Evolutionary conservation across 768 basidiomycete genomes (phyloP), one percentile per base, ranked within the genome.

Genomic region (Vararia minispora): DNA sequence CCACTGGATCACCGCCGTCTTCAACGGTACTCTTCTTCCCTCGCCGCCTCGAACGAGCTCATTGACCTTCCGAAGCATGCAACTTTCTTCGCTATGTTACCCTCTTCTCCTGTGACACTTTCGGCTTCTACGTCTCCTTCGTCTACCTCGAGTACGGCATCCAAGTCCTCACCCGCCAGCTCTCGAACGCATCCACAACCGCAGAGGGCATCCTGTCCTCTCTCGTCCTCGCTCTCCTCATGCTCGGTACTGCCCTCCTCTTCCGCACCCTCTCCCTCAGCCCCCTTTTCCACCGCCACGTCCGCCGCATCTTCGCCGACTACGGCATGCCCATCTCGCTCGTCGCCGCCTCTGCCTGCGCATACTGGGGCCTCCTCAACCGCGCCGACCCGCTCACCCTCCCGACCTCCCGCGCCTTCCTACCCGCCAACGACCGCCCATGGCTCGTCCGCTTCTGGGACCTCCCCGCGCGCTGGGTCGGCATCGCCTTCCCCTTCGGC

Each of bases 391-490:
- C 76, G 0, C 57, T 65, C 33, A 88, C 81, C 0, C 62, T 91
- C 3, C 86, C 87, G 0, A 69, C 77, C 1, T 72, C 73, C 1
- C 60, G 65, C 4, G 76, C 83, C 0, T 91, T 87, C 51, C 65
- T 71, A 39, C 72, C 87, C 18, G 82, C 79, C 0, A 72, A 71
- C 20, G 77, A 76, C 9, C 65, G 91, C 40, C 59, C 67, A 6
- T 97, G 89, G 92, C 61, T 95, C 0, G 85, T 95, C 9, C 69
- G 55, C 22, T 95, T 94, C 52, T 95, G 90, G 92, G 61, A 89
- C 44, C 64, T 95, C 3, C 79, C 84, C 14, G 78, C 71, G 0
- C 87, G 86, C 59, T 95, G 88, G 84, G 79, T 92, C 3, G 86
- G 79, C 9, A 78, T 88, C 21, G 86, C 90, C 0, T 64, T 91